Evolutionary conservation across 805 yeast species (phyloP), one percentile per base, ranked within the genome.

Genomic region (Lipomyces oligophaga): DNA sequence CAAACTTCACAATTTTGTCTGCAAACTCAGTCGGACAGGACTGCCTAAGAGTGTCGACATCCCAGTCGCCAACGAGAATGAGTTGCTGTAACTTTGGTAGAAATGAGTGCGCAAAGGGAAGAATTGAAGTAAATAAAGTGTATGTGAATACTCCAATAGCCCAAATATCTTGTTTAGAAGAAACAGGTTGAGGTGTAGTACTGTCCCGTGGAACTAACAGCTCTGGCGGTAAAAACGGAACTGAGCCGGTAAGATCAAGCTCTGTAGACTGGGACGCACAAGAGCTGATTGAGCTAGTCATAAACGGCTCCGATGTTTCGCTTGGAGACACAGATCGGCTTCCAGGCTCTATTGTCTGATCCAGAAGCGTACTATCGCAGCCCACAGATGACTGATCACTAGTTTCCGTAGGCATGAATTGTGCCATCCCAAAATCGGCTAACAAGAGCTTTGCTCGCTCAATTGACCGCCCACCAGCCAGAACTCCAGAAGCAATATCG

Each of bases 191-290:
- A 15, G 44, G 85, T 81, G 2, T 83, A 82, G 45, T 77, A 60
- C 59, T 69, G 2, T 42, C 43, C 4, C 87, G 85, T 1, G 84
- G 81, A 33, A 70, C 68, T 33, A 88, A 67, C 15, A 87, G 70
- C 62, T 89, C 96, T 0, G 97, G 97, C 0, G 95, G 78, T 0
- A 96, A 95, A 63, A 87, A 89, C 0, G 97, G 96, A 26, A 89
- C 70, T 1, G 96, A 88, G 0, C 97, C 97, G 39, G 86, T 46
- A 24, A 50, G 18, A 22, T 41, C 55, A 13, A 50, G 42, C 21
- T 49, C 56, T 22, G 35, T 40, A 8, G 43, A 27, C 18, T 38
- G 55, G 15, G 46, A 18, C 31, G 34, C 34, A 10, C 52, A 31
- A 13, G 27, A 32, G 27, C 32, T 37, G 7, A 37, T 16, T 16